Base-by-base conservation (phyloP, 164 flowering plant genomes). In the Berberis vulgaris region DNA sequence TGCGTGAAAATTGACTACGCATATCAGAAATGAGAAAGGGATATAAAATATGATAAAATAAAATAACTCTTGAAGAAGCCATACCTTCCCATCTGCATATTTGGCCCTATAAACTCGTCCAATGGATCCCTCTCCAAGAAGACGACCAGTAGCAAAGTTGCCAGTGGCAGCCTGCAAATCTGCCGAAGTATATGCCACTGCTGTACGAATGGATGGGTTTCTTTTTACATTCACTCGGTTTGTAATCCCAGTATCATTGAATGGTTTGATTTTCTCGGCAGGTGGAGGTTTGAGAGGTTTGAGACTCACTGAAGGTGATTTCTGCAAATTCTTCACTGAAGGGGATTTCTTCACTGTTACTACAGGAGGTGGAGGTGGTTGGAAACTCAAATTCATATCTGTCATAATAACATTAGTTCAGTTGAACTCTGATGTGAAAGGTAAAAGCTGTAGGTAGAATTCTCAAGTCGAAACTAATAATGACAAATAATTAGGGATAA, bases 101-200 rank as follows among this genome's bases (percentile, higher is more conserved):
- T 88, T 83, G 42, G 97, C 98, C 71, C 78, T 79, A 68, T 87
- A 93, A 64, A 84, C 91, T 69, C 86, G 84, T 7, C 98, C 97
- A 72, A 88, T 71, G 10, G 90, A 65, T 49, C 98, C 98, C 69
- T 88, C 82, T 42, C 96, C 96, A 57, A 93, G 72, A 65, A 88
- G 83, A 49, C 82, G 81, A 42, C 71, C 82, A 5, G 77, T 12
- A 50, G 82, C 83, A 74, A 93, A 93, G 62, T 78, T 82, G n/a
- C 72, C 80, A 45, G 98, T 88, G 55, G 94, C 88, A 41, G 67
- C 69, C 78, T 84, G 96, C 78, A 92, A 69, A 63, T 89, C 98
- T 50, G 79, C 60, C 73, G 86, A 72, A 11, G 87, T 54, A 67
- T 75, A 86, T 45, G 63, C 4, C 7, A 60, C 65, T 13, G 81